Percentiles rank a stretch among this genome's conserved stretches.
Conservation (phyloP, 768 basidiomycete species). For the Pisolithus marmoratus region DNA sequence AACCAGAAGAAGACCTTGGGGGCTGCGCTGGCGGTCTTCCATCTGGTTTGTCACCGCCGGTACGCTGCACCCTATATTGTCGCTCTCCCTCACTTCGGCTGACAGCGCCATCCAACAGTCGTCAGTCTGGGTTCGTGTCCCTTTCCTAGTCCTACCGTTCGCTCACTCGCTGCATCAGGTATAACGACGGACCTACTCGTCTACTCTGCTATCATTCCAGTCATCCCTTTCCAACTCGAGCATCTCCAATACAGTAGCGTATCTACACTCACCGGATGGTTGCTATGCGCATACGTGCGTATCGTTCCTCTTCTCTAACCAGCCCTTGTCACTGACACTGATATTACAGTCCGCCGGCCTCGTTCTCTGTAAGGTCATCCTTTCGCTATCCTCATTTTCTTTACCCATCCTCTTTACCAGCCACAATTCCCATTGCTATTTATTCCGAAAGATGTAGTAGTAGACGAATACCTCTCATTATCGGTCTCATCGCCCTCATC, state of each 20-base stretch:
- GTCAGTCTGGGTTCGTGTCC: constrained; percentile 42
- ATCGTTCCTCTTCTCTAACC: background rate
- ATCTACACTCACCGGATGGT: constrained; percentile 53
- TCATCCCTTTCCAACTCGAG: constrained; percentile 59
- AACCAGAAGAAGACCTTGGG: constrained; percentile 30
- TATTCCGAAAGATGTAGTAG: constrained; percentile 46
- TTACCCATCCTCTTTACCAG: constrained; percentile 22
- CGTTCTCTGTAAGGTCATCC: constrained; percentile 38
- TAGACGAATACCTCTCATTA: constrained; percentile 43
- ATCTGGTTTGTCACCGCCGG: constrained; percentile 49
- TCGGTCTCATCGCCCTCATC: constrained; percentile 45
- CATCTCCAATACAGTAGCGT: constrained; percentile 38
- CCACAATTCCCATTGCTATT: constrained; percentile 54
- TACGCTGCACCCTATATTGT: constrained; percentile 8
- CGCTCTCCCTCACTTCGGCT: background rate
- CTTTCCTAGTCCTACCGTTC: background rate
- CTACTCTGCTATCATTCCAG: constrained; percentile 58
- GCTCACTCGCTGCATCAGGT: constrained; percentile 14
- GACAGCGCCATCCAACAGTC: constrained; percentile 21
- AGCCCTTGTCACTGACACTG: constrained; percentile 2
- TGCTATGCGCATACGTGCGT: constrained; percentile 54
- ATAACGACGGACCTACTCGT: constrained; percentile 50
- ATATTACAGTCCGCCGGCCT: constrained; percentile 47
- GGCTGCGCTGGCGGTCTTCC: constrained; percentile 53
- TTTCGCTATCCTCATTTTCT: background rate